A percentile compares a stretch with the other conserved stretches of the same genome.
phyloP scores from a whole-genome alignment of 1,284 basidiomycete genomes.

The Microbotryum lychnidis-dioicae region DNA sequence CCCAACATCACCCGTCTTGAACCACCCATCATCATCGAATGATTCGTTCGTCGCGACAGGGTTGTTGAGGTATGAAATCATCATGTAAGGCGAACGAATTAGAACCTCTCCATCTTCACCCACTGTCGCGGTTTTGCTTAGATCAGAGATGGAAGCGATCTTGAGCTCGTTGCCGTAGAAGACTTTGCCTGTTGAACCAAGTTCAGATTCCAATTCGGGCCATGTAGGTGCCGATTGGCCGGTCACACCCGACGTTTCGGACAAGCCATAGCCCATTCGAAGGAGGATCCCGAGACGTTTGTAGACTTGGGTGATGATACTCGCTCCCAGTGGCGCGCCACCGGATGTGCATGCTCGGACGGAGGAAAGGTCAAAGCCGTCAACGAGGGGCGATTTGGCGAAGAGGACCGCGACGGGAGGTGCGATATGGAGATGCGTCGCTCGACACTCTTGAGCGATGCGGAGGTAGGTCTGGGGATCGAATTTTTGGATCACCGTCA shows the following conservation, averaged over 20 bases:
- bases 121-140: conserved; percentile 25
- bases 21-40: conserved; percentile 33
- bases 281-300: conserved; percentile 39
- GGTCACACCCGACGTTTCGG: conserved; percentile 32
- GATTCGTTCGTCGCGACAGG: conserved; percentile 33
- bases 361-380: conserved; percentile 38
- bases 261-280: conserved; percentile 38
- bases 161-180: conserved; percentile 33
- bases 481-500: conserved; percentile 40
- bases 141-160: conserved; percentile 27
- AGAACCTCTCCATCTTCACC: conserved; percentile 35
- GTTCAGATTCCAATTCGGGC: conserved; percentile 30
- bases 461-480: conserved; percentile 39
- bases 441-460: conserved; percentile 37
- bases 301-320: conserved; percentile 39
- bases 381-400: conserved; percentile 37
- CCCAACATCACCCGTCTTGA: conserved; percentile 38
- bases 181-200: conserved; percentile 34
- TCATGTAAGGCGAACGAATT: conserved; percentile 30
- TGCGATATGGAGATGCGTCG: conserved; percentile 42
- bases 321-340: conserved; percentile 40
- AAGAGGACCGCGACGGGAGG: conserved; percentile 42
- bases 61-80: conserved; percentile 41
- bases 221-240: conserved; percentile 29
- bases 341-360: conserved; percentile 40